Evolutionary conservation across 208 protist genomes (phyloP).

Genomic region (Trypanosoma vivax): DNA sequence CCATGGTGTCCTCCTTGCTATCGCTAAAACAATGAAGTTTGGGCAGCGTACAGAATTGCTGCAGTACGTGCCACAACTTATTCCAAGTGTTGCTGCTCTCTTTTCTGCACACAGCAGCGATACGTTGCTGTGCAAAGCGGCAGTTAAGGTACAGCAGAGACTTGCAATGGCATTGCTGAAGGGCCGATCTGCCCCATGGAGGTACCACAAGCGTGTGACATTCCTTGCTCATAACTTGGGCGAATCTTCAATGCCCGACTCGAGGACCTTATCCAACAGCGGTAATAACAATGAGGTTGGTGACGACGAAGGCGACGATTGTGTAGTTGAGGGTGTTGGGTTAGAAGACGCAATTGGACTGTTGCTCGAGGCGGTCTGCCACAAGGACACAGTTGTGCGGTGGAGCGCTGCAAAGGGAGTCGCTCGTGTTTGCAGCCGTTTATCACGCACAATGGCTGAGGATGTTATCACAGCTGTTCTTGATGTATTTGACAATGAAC

Average conservation of each 20-base stretch:
- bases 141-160: constrained; percentile 89
- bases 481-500: constrained; percentile 49
- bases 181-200: constrained; percentile 85
- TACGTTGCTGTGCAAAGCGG: constrained; percentile 75
- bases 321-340: constrained; percentile 48
- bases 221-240: constrained; percentile 66
- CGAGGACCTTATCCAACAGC: neutral
- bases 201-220: constrained; percentile 75
- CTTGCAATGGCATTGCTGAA: constrained; percentile 84
- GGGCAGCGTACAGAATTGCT: constrained; percentile 85
- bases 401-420: constrained; percentile 97
- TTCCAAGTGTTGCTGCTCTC: constrained; percentile 29
- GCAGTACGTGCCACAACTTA: constrained; percentile 42
- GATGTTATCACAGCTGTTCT: constrained; percentile 87
- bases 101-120: constrained; percentile 29
- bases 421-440: constrained; percentile 89
- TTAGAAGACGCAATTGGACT: constrained; percentile 74
- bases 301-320: constrained; percentile 16
- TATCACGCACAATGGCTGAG: constrained; percentile 83
- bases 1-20: constrained; percentile 77
- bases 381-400: constrained; percentile 93
- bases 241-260: neutral
- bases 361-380: constrained; percentile 59
- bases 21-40: constrained; percentile 90
- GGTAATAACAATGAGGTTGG: neutral